Evolutionary conservation across 2,329 filamentous ascomycete genomes (phyloP).

Genomic region (Tolypocladium endophyticum): DNA sequence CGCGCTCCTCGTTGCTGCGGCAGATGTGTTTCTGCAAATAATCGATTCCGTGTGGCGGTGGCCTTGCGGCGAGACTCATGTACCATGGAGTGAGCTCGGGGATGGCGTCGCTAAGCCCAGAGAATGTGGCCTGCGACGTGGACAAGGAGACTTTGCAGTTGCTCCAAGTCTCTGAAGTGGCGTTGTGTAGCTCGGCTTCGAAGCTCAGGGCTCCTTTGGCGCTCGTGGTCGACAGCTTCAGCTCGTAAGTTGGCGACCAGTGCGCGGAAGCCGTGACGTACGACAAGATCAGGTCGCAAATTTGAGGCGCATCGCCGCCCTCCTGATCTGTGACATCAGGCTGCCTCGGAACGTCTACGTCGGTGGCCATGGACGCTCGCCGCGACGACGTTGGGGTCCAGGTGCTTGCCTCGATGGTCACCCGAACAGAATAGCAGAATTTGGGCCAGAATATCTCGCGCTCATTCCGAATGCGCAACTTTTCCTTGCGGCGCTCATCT

Average conservation of each 20-base stretch:
- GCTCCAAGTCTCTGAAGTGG: constrained; percentile 52
- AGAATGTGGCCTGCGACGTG: constrained; percentile 50
- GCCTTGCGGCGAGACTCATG: constrained; percentile 32
- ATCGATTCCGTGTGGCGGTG: constrained; percentile 7
- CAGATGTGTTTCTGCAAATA: constrained; percentile 13
- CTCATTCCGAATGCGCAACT: constrained; percentile 30
- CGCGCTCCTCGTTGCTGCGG: constrained; percentile 27
- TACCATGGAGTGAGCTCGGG: constrained; percentile 47
- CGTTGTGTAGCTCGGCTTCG: constrained; percentile 51
- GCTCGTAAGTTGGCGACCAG: constrained; percentile 53
- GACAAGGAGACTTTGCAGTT: constrained; percentile 51
- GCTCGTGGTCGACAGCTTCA: constrained; percentile 46
- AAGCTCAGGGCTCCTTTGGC: constrained; percentile 46
- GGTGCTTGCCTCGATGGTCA: constrained; percentile 33
- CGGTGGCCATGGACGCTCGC: constrained; percentile 39
- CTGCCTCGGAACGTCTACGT: constrained; percentile 33
- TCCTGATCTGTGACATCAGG: constrained; percentile 1
- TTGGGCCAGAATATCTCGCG: constrained; percentile 37
- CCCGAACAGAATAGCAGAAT: constrained; percentile 33
- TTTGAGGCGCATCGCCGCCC: constrained; percentile 4
- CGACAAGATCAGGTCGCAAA: constrained; percentile 40
- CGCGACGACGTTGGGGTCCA: constrained; percentile 35
- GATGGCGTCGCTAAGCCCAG: constrained; percentile 42
- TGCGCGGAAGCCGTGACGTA: constrained; percentile 48
- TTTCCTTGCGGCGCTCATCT: constrained; percentile 29